Conservation (phyloP, 768 basidiomycete genomes). For the Chalciporus pseudorubinellus region DNA sequence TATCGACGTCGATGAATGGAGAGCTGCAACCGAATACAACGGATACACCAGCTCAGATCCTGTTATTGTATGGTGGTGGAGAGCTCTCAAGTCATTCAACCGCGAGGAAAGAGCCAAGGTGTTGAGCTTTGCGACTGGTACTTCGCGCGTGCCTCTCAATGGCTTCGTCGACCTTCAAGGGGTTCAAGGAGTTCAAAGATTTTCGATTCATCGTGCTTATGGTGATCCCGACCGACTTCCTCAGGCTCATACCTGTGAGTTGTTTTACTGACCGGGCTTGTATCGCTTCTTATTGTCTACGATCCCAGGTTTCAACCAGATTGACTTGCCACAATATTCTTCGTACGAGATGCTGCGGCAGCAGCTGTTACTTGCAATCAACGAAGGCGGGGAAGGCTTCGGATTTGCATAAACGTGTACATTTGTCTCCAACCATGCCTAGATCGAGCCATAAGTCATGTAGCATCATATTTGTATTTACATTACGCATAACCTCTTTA, state of each 20-base stretch:
- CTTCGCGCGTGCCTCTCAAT: conserved; percentile 88
- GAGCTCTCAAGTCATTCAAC: conserved; percentile 95
- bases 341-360: conserved; percentile 96
- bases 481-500: conserved; percentile 18
- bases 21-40: conserved; percentile 87
- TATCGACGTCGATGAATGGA: conserved; percentile 98
- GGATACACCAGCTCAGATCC: conserved; percentile 88
- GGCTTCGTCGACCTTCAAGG: conserved; percentile 96
- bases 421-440: conserved; percentile 3
- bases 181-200: conserved; percentile 89
- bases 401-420: conserved; percentile 59
- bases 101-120: conserved; percentile 97
- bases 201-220: conserved; percentile 94
- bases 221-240: conserved; percentile 81
- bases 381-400: conserved; percentile 95
- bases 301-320: conserved; percentile 82
- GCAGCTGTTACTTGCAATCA: conserved; percentile 87
- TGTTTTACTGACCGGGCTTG: not conserved
- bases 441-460: conserved; percentile 16
- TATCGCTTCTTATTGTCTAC: conserved; percentile 14
- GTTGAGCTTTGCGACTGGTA: conserved; percentile 92
- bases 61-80: conserved; percentile 99
- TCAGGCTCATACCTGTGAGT: conserved; percentile 86
- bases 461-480: conserved; percentile 37
- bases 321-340: conserved; percentile 91